Base-by-base conservation (phyloP, 2,329 filamentous ascomycete species). In the Pseudovirgaria hyperparasitica region DNA sequence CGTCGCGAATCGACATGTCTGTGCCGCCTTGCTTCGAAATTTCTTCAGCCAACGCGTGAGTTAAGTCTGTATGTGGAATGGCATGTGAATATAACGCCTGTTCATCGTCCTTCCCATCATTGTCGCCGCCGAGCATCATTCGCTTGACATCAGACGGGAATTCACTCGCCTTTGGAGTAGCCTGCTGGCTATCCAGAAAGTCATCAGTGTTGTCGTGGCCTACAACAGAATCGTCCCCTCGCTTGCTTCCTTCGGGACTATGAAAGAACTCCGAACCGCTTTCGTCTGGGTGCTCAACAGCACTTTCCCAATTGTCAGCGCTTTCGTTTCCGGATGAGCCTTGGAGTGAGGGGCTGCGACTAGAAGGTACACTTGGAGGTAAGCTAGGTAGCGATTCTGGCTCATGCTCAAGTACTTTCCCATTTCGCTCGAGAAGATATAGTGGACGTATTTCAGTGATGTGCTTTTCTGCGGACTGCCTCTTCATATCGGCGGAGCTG, bases 361-460 rank as follows among this genome's bases (percentile, higher is more conserved):
- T 48, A 2, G 58, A 52, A 4, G 55, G 52, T 9, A 54, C 53
- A 36, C 61, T 65, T 1, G 55, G 54, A 9, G 61, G 64, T 9
- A 74, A 53, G 16, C 62, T 64, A 5, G 71, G 68, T 2, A 72
- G 49, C 4, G 57, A 43, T 22, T 62, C 46, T 15, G 56, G 53
- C 5, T 44, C 41, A 9, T 46, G 28, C 19, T 50, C 47, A 13
- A 41, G 34, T 12, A 43, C 38, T 29, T 54, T 52, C 13, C 48
- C 38, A 23, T 52, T 70, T 16, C 63, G 73, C 50, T 92, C 81
- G 5, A 92, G 71, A 13, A 93, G 72, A 52, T 81, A 87, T 6
- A 94, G 58, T 0, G 86, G 86, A 39, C 80, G 76, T 42, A 86
- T 76, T 45, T 90, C 82, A 11, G 65, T 66, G n/a, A n/a, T n/a